These are phyloP conservation scores for Penstemon newberryi DNA, from an alignment of 257 asterid species.

Conservation along the genomic window DNA sequence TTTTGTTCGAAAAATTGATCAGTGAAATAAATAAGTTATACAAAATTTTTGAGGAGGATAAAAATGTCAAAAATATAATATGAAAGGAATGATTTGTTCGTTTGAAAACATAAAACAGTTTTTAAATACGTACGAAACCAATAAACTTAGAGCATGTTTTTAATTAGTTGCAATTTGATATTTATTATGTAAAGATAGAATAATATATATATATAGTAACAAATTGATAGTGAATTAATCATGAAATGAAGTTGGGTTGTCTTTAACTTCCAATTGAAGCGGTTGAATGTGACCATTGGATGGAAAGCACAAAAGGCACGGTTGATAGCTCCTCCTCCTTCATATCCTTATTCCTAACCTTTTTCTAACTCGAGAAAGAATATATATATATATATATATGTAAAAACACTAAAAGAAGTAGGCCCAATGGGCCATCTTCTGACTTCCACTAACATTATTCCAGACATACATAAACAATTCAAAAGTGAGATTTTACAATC, in stretches of 20 bases:
- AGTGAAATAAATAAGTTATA: too few species aligned
- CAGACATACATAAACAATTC: constrained; percentile 57
- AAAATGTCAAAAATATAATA: too few species aligned
- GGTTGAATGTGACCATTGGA: constrained; percentile 48
- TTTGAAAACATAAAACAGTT: too few species aligned
- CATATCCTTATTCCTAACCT: constrained; percentile 18
- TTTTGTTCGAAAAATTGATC: too few species aligned
- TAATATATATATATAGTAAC: too few species aligned
- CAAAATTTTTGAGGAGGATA: too few species aligned
- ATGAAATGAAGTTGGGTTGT: neutral
- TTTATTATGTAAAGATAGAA: too few species aligned
- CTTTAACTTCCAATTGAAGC: constrained; percentile 39
- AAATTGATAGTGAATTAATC: too few species aligned
- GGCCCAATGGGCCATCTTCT: constrained; percentile 49
- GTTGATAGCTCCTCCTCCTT: constrained; percentile 30
- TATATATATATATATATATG: neutral
- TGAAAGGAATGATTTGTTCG: too few species aligned
- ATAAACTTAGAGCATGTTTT: too few species aligned
- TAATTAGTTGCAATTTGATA: too few species aligned
- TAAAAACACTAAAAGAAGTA: constrained; percentile 38
- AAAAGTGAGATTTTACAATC: constrained; percentile 65
- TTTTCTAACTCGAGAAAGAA: constrained; percentile 29
- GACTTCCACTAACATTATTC: constrained; percentile 79
- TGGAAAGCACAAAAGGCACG: constrained; percentile 45
- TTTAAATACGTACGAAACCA: too few species aligned